These are phyloP conservation scores for Cystobasidium onofrii DNA, from an alignment of 768 basidiomycete genomes.

Conservation along the genomic window DNA sequence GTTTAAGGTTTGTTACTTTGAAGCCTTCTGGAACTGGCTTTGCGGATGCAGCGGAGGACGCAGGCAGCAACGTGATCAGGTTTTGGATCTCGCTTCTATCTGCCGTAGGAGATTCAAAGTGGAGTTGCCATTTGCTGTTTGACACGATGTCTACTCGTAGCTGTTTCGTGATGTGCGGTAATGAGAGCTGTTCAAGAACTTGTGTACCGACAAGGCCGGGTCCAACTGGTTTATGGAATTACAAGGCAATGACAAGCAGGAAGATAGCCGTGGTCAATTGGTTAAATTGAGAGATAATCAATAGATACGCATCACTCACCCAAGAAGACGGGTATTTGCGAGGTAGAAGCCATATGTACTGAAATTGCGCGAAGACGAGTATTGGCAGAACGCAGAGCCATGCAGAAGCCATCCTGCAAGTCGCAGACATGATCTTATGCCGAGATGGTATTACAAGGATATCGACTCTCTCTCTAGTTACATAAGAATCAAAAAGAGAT, in stretches of 20 bases:
- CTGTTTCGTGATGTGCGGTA: slow-evolving; percentile 51
- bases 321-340: slow-evolving; percentile 2
- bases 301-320: not conserved
- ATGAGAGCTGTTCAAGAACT: slow-evolving; percentile 70
- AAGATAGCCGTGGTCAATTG: no score
- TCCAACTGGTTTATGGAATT: slow-evolving; percentile 84
- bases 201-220: slow-evolving; percentile 87
- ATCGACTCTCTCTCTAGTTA: no score
- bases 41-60: slow-evolving; percentile 41
- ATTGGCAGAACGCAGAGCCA: slow-evolving; percentile 10
- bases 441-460: not conserved
- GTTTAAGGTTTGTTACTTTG: slow-evolving; percentile 33
- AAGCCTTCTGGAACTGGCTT: slow-evolving; percentile 41
- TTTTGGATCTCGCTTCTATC: slow-evolving; percentile 36
- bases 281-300: not conserved
- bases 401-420: not conserved
- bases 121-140: slow-evolving; percentile 47
- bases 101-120: slow-evolving; percentile 39
- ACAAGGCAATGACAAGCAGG: no score
- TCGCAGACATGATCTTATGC: not conserved
- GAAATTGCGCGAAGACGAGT: not conserved
- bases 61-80: slow-evolving; percentile 40
- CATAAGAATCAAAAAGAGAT: no score
- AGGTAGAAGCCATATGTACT: slow-evolving; percentile 1
- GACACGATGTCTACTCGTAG: slow-evolving; percentile 45